Conservation (phyloP, 106 monocot genomes). For the Allium sativum region DNA sequence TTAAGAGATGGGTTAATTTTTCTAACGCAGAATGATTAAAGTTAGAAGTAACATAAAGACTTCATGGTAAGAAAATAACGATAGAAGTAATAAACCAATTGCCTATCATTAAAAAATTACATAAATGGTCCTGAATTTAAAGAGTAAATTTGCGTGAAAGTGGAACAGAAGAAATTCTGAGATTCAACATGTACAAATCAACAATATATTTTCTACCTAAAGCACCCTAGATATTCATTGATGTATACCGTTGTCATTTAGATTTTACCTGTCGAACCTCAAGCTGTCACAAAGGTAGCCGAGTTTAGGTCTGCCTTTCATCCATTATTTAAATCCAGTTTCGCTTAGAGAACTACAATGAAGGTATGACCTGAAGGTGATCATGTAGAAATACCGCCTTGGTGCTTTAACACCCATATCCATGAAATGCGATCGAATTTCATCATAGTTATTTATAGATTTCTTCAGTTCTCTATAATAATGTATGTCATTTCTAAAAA, state of each 20-base stretch:
- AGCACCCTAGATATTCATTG: too few species aligned
- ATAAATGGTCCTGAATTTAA: too few species aligned
- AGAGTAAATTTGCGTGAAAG: too few species aligned
- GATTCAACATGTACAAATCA: too few species aligned
- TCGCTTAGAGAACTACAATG: constrained; percentile 44
- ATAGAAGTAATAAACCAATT: too few species aligned
- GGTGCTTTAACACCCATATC: constrained; percentile 98
- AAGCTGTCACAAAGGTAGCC: constrained; percentile 84
- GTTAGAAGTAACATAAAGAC: too few species aligned
- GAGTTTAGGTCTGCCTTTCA: constrained; percentile 86
- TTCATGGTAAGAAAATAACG: too few species aligned
- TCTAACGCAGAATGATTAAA: too few species aligned
- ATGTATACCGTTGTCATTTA: not conserved
- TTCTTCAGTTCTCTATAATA: constrained; percentile 53
- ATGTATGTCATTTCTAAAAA: constrained; percentile 79
- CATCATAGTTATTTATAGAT: constrained; percentile 56
- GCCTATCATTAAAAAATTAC: too few species aligned
- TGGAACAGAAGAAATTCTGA: too few species aligned
- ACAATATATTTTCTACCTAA: too few species aligned
- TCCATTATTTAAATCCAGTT: constrained; percentile 67
- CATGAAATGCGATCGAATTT: constrained; percentile 49
- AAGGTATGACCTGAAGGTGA: constrained; percentile 85
- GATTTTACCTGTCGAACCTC: constrained; percentile 47
- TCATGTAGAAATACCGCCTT: constrained; percentile 84
- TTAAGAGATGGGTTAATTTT: too few species aligned